These are phyloP conservation scores for Glaciozyma martinii DNA, from an alignment of 768 basidiomycete species.

Conservation along the genomic window DNA sequence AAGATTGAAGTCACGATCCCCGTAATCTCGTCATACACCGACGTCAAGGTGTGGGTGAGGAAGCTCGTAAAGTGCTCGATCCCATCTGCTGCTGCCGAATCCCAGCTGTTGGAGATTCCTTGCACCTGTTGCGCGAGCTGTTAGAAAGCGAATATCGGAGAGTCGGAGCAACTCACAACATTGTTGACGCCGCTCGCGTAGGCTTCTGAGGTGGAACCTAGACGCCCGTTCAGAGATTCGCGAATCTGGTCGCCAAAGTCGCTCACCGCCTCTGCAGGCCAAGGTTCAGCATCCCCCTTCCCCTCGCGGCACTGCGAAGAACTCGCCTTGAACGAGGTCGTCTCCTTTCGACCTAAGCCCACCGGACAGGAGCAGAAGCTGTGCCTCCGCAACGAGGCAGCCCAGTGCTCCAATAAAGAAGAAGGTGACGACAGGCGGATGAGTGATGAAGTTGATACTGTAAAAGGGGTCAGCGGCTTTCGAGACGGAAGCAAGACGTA, in stretches of 20 bases:
- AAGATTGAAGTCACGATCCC: no score
- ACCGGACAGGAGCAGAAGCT: background rate
- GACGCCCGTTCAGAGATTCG: background rate
- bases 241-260: background rate
- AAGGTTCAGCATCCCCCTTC: background rate
- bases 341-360: background rate
- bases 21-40: background rate
- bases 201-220: background rate
- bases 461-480: background rate
- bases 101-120: background rate
- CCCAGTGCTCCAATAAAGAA: background rate
- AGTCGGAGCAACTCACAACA: background rate
- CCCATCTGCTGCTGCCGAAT: background rate
- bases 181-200: background rate
- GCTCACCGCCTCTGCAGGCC: background rate
- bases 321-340: background rate
- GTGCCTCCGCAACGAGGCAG: background rate
- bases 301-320: background rate
- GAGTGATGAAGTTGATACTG: background rate
- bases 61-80: background rate
- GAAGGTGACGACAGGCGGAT: background rate
- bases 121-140: background rate
- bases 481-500: background rate
- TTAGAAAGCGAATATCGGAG: background rate
- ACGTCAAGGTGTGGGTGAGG: background rate